Evolutionary conservation across 352 stramenopile genomes (phyloP).

Genomic region (Phytopythium helicoides): DNA sequence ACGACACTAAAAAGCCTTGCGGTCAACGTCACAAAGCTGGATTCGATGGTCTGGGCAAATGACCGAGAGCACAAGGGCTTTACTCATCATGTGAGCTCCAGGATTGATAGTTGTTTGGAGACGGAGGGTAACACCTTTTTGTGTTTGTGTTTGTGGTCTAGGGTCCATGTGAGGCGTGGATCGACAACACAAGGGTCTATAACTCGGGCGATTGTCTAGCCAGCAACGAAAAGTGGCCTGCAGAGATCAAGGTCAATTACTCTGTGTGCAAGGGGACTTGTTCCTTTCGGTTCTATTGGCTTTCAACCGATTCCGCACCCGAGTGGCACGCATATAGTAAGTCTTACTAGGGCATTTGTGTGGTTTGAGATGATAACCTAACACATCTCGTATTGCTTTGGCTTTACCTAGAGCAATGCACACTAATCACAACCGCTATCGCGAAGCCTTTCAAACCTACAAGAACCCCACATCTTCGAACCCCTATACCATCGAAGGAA

Average conservation of each 20-base stretch:
- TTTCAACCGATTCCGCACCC: constrained; percentile 18
- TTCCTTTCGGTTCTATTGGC: constrained; percentile 33
- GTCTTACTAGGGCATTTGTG: not conserved
- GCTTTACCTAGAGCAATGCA: no score
- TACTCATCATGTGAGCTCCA: constrained; percentile 10
- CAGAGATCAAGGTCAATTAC: constrained; percentile 28
- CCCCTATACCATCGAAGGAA: no score
- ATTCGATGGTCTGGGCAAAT: constrained; percentile 20
- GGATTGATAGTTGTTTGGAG: no score
- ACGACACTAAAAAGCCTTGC: constrained; percentile 2
- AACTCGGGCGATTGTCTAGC: constrained; percentile 18
- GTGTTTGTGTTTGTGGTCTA: no score
- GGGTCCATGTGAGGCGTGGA: constrained; percentile 26
- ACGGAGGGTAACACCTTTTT: no score
- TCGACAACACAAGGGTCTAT: constrained; percentile 17
- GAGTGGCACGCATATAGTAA: constrained; percentile 27
- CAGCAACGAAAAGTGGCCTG: constrained; percentile 21
- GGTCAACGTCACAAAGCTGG: constrained; percentile 13
- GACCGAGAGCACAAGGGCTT: constrained; percentile 17
- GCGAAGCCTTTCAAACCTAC: no score
- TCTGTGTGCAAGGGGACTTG: constrained; percentile 31
- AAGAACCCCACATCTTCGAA: no score
- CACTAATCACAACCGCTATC: no score
- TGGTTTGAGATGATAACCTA: no score
- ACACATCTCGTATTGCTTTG: no score